Evolutionary conservation across 441 rosid species (phyloP).

Genomic region (Mallotus japonicus): DNA sequence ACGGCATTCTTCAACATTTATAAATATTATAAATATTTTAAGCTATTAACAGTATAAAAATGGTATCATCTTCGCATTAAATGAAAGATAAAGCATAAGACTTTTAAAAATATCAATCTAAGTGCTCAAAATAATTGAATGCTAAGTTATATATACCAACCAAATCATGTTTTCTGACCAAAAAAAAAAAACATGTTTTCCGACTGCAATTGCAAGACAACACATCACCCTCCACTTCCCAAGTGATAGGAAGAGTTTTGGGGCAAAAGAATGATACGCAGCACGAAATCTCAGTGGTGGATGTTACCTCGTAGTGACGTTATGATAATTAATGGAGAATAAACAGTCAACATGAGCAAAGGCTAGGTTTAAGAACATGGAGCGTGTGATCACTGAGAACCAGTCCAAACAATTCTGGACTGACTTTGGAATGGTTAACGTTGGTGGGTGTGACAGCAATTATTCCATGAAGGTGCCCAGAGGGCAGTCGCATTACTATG

Average conservation of each 20-base stretch:
- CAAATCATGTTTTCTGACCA: too few relatives aligned
- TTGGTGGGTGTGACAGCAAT: background rate
- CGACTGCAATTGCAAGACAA: too few relatives aligned
- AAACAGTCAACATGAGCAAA: background rate
- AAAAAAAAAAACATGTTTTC: too few relatives aligned
- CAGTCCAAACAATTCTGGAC: background rate
- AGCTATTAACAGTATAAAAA: too few relatives aligned
- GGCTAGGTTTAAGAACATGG: background rate
- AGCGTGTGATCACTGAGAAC: background rate
- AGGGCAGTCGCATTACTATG: background rate
- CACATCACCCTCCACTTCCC: slow-evolving; percentile 1
- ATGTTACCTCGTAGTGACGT: background rate
- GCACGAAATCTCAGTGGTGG: background rate
- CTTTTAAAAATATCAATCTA: too few relatives aligned
- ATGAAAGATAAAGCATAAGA: too few relatives aligned
- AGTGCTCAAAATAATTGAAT: too few relatives aligned
- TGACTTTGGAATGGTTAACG: background rate
- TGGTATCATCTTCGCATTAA: too few relatives aligned
- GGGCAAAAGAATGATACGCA: background rate
- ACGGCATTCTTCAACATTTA: too few relatives aligned
- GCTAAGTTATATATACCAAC: too few relatives aligned
- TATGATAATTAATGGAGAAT: background rate
- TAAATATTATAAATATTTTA: too few relatives aligned
- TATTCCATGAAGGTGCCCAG: background rate
- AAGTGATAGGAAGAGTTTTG: background rate